Evolutionary conservation across 768 basidiomycete genomes (phyloP).

Genomic region (Cytidiella melzeri): DNA sequence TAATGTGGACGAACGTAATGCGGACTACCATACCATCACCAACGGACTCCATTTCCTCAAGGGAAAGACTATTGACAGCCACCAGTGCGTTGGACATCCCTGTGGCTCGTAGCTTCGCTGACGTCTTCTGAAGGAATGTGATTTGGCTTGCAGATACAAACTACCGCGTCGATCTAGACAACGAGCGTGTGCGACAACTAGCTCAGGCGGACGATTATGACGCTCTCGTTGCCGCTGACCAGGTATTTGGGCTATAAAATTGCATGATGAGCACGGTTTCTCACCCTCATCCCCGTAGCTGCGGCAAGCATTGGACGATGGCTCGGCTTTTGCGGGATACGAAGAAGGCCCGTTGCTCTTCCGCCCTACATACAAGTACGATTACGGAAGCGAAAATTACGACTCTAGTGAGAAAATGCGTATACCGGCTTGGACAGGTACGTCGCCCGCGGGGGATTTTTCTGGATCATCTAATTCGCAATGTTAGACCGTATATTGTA

Average conservation of each 20-base stretch:
- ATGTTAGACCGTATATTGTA: constrained; percentile 84
- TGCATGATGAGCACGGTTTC: constrained; percentile 1
- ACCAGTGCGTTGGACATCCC: constrained; percentile 61
- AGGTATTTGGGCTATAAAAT: constrained; percentile 42
- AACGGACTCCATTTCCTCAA: constrained; percentile 81
- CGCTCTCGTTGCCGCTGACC: constrained; percentile 74
- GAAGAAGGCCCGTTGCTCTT: constrained; percentile 90
- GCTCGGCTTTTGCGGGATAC: constrained; percentile 77
- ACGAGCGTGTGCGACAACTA: constrained; percentile 68
- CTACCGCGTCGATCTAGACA: constrained; percentile 86
- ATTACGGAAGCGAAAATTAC: constrained; percentile 75
- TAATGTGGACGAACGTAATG: constrained; percentile 85
- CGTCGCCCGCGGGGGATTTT: constrained; percentile 13
- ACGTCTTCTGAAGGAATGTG: constrained; percentile 54
- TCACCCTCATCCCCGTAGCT: constrained; percentile 42
- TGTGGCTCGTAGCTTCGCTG: constrained; percentile 1
- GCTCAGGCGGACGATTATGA: constrained; percentile 65
- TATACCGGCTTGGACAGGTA: constrained; percentile 97
- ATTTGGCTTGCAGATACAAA: constrained; percentile 96
- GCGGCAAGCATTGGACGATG: constrained; percentile 59
- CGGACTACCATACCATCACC: constrained; percentile 85
- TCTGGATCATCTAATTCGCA: too few species aligned
- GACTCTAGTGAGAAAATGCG: constrained; percentile 96
- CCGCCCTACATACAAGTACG: constrained; percentile 92
- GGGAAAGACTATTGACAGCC: constrained; percentile 83